Conservation (phyloP, 177 flowering plant genomes). For the Vitis hybrid region DNA sequence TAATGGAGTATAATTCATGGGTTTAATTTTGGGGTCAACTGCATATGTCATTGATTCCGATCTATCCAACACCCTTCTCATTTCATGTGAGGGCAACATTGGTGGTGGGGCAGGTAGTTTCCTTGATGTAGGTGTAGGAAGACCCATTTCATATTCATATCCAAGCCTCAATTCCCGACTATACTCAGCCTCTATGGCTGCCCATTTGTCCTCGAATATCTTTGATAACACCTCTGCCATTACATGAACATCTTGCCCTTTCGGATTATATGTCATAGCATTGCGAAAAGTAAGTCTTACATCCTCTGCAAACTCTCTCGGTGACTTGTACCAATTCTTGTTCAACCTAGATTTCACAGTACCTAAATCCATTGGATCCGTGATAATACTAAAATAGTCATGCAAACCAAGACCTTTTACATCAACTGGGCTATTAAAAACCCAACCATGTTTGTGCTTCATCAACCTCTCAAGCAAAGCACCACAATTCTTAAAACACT, state of each 20-base stretch:
- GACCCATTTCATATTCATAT: conserved; percentile 32
- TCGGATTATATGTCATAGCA: conserved; percentile 70
- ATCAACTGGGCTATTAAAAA: conserved; percentile 65
- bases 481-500: conserved; percentile 46
- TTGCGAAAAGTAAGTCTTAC: conserved; percentile 67
- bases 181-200: conserved; percentile 56
- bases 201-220: conserved; percentile 82
- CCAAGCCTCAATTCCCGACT: conserved; percentile 41
- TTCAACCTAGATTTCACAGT: conserved; percentile 54
- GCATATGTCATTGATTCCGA: conserved; percentile 54
- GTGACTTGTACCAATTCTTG: conserved; percentile 56
- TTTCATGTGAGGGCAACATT: conserved; percentile 35
- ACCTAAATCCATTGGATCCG: conserved; percentile 72
- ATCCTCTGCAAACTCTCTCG: conserved; percentile 67
- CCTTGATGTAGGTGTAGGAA: conserved; percentile 52
- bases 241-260: conserved; percentile 86
- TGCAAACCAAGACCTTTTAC: conserved; percentile 48
- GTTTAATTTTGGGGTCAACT: conserved; percentile 34
- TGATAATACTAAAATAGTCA: conserved; percentile 54
- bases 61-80: conserved; percentile 54
- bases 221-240: conserved; percentile 74
- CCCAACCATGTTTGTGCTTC: conserved; percentile 77
- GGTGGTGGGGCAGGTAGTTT: conserved; percentile 34
- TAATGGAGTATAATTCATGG: conserved; percentile 33
- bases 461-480: conserved; percentile 54